Percentiles rank a stretch among this genome's conserved stretches.
phyloP scores from a whole-genome alignment of 202 grass and related monocot genomes.

The Miscanthus sacchariflorus region DNA sequence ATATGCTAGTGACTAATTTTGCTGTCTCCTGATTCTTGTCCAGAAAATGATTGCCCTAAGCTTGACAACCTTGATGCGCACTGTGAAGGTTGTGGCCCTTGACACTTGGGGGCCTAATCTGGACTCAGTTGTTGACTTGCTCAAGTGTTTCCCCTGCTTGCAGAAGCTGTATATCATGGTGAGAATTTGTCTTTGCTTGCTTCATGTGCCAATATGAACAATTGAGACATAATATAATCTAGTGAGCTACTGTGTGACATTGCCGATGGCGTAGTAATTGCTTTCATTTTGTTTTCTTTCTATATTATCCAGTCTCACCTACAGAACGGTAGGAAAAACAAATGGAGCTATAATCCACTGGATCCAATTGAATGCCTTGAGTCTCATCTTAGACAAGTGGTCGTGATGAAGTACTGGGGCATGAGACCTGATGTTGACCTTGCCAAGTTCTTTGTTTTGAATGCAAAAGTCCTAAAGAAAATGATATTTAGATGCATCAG shows the following conservation, averaged over 20 bases:
- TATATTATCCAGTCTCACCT: background rate
- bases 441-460: slow-evolving; percentile 5
- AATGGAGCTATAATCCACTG: background rate
- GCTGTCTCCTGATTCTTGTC: background rate
- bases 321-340: background rate
- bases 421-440: background rate
- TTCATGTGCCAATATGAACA: background rate
- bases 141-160: background rate
- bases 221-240: background rate
- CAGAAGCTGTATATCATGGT: background rate
- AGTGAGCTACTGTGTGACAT: background rate
- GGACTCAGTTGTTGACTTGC: background rate
- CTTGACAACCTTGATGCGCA: background rate
- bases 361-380: slow-evolving; percentile 3
- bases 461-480: background rate
- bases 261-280: background rate
- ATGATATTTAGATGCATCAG: background rate
- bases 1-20: background rate
- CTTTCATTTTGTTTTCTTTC: background rate
- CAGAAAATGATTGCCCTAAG: background rate
- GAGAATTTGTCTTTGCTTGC: background rate
- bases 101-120: background rate
- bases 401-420: background rate
- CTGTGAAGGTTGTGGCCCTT: background rate
- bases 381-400: background rate